Percentiles rank a stretch among this genome's conserved stretches.
Evolutionary conservation across 805 yeast genomes (phyloP).

Genomic region (Yarrowia sp.): DNA sequence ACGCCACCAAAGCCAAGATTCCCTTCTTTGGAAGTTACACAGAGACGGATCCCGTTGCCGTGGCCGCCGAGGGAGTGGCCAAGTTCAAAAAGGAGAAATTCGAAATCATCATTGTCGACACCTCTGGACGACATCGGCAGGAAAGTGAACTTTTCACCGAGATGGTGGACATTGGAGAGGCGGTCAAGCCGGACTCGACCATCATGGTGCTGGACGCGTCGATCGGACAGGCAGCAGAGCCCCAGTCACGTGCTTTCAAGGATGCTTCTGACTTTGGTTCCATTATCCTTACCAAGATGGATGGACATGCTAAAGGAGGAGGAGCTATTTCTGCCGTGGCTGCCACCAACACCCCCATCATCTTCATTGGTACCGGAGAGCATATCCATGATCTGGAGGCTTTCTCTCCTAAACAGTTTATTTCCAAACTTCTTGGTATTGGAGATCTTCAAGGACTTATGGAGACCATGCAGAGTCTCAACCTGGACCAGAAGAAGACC

Average conservation of each 20-base stretch:
- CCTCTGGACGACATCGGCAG: slow-evolving; percentile 97
- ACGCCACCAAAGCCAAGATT: slow-evolving; percentile 90
- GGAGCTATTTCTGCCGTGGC: slow-evolving; percentile 99
- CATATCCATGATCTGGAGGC: slow-evolving; percentile 90
- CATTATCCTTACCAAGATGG: slow-evolving; percentile 91
- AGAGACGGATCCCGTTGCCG: slow-evolving; percentile 92
- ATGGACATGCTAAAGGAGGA: slow-evolving; percentile 99
- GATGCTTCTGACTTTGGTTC: slow-evolving; percentile 93
- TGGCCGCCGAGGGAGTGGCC: slow-evolving; percentile 86
- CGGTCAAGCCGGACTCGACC: slow-evolving; percentile 90
- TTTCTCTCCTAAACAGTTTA: slow-evolving; percentile 83
- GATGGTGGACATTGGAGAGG: slow-evolving; percentile 88
- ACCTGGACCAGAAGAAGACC: slow-evolving; percentile 79
- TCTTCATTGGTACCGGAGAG: slow-evolving; percentile 97
- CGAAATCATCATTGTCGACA: slow-evolving; percentile 92
- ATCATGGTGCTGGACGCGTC: slow-evolving; percentile 97
- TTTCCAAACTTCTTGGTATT: slow-evolving; percentile 89
- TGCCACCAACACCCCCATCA: slow-evolving; percentile 90
- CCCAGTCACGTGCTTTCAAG: slow-evolving; percentile 90
- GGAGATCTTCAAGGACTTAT: slow-evolving; percentile 92
- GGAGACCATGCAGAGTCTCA: slow-evolving; percentile 87
- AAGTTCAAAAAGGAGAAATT: slow-evolving; percentile 88
- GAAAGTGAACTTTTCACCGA: slow-evolving; percentile 88
- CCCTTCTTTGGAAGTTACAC: slow-evolving; percentile 95
- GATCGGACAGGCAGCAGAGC: slow-evolving; percentile 97